Percentiles rank a stretch among this genome's conserved stretches.
Conservation (phyloP, 2,329 filamentous ascomycete genomes). For the Pseudocercospora eumusae region DNA sequence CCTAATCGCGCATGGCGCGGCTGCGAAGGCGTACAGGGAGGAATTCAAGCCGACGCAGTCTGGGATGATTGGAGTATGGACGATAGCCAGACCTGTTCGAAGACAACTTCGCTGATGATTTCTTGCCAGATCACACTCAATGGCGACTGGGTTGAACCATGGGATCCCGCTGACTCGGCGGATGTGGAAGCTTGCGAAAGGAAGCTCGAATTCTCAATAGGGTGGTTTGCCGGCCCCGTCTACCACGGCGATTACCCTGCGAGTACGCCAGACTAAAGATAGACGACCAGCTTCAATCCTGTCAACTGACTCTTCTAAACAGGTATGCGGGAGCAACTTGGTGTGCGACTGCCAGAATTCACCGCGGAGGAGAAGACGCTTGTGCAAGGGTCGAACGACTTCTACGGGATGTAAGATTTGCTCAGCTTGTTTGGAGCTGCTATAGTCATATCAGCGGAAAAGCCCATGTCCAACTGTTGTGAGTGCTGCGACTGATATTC, state of each 20-base stretch:
- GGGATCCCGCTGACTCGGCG: constrained; percentile 72
- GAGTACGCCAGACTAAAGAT: constrained; percentile 45
- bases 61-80: constrained; percentile 67
- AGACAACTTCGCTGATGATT: constrained; percentile 4
- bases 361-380: constrained; percentile 70
- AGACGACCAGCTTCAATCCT: neutral
- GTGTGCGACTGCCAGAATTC: constrained; percentile 72
- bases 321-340: constrained; percentile 74
- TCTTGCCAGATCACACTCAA: constrained; percentile 69
- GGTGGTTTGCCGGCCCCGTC: constrained; percentile 85
- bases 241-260: constrained; percentile 82
- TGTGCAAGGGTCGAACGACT: constrained; percentile 86
- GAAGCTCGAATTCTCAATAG: constrained; percentile 84
- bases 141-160: constrained; percentile 71
- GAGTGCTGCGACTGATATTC: constrained; percentile 12
- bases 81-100: neutral
- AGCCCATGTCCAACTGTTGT: constrained; percentile 13
- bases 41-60: constrained; percentile 73
- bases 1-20: constrained; percentile 75
- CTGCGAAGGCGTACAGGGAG: constrained; percentile 78
- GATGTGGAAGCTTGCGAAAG: constrained; percentile 76
- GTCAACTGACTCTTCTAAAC: constrained; percentile 14
- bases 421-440: constrained; percentile 10
- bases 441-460: constrained; percentile 3
- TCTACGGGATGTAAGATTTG: constrained; percentile 70